Conservation (phyloP, 345 rosid genomes). For the Acer negundo region DNA sequence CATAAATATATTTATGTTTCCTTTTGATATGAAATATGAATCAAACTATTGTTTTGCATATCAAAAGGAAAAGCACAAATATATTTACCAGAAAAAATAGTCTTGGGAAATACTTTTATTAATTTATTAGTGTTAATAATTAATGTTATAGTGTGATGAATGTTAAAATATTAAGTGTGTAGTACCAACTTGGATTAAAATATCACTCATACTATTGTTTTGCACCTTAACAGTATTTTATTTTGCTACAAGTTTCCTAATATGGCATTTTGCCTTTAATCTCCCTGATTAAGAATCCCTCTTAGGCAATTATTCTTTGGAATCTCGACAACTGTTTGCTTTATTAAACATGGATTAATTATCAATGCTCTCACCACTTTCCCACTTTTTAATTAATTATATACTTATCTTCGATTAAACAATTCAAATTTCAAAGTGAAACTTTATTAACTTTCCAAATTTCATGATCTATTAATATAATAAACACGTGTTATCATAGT, state of each 20-base stretch:
- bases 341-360: conserved; percentile 14
- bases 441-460: neutral
- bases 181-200: conserved; percentile 25
- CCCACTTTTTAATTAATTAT: neutral
- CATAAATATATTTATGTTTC: too few relatives aligned
- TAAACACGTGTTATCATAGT: neutral
- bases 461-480: too few relatives aligned
- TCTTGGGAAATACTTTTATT: too few relatives aligned
- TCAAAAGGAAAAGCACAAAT: too few relatives aligned
- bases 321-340: conserved; percentile 15
- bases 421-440: neutral
- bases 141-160: too few relatives aligned
- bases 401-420: neutral
- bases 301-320: conserved; percentile 19
- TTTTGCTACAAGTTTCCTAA: conserved; percentile 29
- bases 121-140: too few relatives aligned
- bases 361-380: conserved; percentile 12
- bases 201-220: conserved; percentile 19
- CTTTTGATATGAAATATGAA: too few relatives aligned
- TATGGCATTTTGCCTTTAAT: conserved; percentile 25
- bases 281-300: conserved; percentile 15
- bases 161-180: neutral
- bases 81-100: too few relatives aligned
- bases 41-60: too few relatives aligned
- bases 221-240: neutral